Percentiles rank a stretch among this genome's conserved stretches.
Conservation (phyloP, 164 flowering plant genomes). For the Amborella trichopoda region DNA sequence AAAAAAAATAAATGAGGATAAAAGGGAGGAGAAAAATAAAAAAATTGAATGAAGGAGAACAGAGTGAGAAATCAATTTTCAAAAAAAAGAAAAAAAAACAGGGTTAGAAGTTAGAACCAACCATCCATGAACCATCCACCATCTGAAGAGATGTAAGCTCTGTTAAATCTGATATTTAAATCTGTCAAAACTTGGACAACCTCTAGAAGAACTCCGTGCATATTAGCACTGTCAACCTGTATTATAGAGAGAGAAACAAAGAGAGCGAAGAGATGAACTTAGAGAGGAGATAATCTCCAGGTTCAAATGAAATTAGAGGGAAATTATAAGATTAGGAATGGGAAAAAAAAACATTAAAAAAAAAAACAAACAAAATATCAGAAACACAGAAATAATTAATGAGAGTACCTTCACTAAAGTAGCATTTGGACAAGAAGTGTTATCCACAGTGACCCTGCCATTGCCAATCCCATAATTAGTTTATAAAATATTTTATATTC, state of each 20-base stretch:
- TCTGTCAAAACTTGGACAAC: conserved; percentile 67
- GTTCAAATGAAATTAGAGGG: no score
- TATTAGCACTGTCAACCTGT: conserved; percentile 86
- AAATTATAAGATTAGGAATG: no score
- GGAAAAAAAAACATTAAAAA: neutral
- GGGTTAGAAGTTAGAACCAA: conserved; percentile 8
- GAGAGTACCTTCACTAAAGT: conserved; percentile 88
- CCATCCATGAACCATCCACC: conserved; percentile 91
- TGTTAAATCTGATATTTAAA: conserved; percentile 44
- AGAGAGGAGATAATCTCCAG: no score
- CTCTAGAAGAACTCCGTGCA: conserved; percentile 52
- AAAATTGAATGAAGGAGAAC: neutral
- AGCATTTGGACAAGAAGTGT: conserved; percentile 44
- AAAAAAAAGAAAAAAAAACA: neutral
- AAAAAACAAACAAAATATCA: neutral
- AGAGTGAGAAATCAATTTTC: no score
- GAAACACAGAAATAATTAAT: no score
- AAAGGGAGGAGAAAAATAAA: neutral
- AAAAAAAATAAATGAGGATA: no score
- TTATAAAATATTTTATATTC: no score
- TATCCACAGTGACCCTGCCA: conserved; percentile 78
- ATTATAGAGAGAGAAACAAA: no score
- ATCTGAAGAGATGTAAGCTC: conserved; percentile 72
- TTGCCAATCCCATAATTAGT: no score
- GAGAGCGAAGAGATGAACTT: no score